A percentile compares a stretch with the other conserved stretches of the same genome.
These are phyloP conservation scores for Mycena galopus DNA, from an alignment of 768 basidiomycete genomes.

Conservation along the genomic window DNA sequence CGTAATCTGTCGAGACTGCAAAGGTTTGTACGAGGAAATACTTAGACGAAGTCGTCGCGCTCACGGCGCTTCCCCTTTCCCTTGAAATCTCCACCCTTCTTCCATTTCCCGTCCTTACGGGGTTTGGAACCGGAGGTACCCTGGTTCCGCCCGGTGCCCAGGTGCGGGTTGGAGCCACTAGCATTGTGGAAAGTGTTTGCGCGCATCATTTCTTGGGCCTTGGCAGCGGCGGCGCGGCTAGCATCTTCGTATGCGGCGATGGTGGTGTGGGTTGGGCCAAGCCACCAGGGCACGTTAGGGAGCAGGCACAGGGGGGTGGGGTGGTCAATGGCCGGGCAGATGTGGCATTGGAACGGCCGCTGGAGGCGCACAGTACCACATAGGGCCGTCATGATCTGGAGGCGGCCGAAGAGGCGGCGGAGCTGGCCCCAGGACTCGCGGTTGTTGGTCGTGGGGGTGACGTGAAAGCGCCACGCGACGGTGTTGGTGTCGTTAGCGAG, in stretches of 20 bases:
- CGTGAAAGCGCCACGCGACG: neutral
- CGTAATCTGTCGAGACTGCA: too few species aligned
- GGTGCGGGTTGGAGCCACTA: too few species aligned
- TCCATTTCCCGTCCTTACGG: too few species aligned
- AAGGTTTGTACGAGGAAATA: too few species aligned
- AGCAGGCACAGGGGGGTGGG: constrained; percentile 15
- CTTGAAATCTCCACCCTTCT: too few species aligned
- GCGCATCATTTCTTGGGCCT: neutral
- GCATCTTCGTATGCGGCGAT: neutral
- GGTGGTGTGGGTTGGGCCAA: constrained; percentile 14
- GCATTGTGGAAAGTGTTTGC: neutral
- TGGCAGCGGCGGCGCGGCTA: neutral
- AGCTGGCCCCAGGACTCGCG: neutral
- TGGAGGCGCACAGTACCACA: neutral
- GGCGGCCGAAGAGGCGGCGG: neutral
- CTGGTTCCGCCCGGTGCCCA: too few species aligned
- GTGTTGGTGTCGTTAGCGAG: too few species aligned
- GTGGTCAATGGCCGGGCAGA: constrained; percentile 16
- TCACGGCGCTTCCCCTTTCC: too few species aligned
- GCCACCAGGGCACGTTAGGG: neutral
- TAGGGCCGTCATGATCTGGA: neutral
- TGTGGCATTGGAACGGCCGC: neutral
- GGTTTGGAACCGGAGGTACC: too few species aligned
- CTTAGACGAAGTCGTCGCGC: too few species aligned
- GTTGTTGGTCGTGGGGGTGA: neutral